phyloP scores from a whole-genome alignment of 371 early-diverging fungal species.

The Dinochytrium kinnereticum region DNA sequence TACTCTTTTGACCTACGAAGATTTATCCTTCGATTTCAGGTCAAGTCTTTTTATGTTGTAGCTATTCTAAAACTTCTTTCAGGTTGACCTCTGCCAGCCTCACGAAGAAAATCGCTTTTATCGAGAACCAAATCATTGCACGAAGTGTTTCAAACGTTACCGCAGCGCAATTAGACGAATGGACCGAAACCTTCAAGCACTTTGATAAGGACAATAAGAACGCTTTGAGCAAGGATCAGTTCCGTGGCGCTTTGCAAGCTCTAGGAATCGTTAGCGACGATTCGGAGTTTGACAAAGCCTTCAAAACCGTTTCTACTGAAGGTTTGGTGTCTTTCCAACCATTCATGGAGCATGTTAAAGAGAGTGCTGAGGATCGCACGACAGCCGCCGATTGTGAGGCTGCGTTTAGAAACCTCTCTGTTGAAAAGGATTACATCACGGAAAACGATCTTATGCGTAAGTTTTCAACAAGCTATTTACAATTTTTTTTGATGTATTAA shows the following conservation, averaged over 20 bases:
- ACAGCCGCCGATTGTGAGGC: constrained; percentile 15
- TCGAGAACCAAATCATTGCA: constrained; percentile 89
- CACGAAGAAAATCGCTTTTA: constrained; percentile 85
- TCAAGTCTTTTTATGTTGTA: neutral
- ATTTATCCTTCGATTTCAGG: constrained; percentile 76
- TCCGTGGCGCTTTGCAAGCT: constrained; percentile 14
- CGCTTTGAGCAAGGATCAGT: constrained; percentile 3
- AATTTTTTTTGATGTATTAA: neutral
- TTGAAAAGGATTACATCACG: constrained; percentile 25
- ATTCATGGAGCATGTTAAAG: constrained; percentile 15
- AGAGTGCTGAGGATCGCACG: neutral
- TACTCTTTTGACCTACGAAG: constrained; percentile 87
- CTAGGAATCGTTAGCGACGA: constrained; percentile 4
- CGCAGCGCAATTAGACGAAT: constrained; percentile 91
- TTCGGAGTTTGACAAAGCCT: constrained; percentile 8
- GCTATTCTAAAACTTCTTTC: constrained; percentile 33
- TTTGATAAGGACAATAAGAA: constrained; percentile 73
- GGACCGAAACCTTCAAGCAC: constrained; percentile 76
- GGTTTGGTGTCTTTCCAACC: constrained; percentile 12
- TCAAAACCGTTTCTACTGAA: neutral
- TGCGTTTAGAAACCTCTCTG: constrained; percentile 3
- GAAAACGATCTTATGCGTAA: constrained; percentile 26
- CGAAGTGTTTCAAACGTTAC: constrained; percentile 87
- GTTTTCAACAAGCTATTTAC: neutral
- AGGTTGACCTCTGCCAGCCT: constrained; percentile 77